Conservation (phyloP, 1,284 basidiomycete genomes). For the Sporisorium exsertum region DNA sequence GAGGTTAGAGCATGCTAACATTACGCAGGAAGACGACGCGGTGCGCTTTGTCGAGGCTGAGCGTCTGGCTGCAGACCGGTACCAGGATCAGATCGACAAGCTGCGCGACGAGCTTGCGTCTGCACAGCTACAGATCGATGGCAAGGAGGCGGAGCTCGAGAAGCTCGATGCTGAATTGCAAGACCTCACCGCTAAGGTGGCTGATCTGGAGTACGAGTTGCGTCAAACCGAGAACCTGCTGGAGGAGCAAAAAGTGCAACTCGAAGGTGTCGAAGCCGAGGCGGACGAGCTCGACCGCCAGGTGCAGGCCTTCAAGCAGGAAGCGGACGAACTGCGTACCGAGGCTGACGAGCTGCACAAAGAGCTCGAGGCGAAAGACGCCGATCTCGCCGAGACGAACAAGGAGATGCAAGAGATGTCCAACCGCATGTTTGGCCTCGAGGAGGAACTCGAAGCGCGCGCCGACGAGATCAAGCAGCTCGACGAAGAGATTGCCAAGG, state of each 20-base stretch:
- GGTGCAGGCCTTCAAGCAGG: slow-evolving; percentile 51
- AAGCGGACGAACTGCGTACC: slow-evolving; percentile 62
- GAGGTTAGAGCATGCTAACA: slow-evolving; percentile 52
- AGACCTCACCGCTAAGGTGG: slow-evolving; percentile 46
- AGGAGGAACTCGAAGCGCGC: slow-evolving; percentile 52
- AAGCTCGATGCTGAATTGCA: slow-evolving; percentile 55
- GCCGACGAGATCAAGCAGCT: slow-evolving; percentile 72
- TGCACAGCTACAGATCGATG: slow-evolving; percentile 60
- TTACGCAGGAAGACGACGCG: slow-evolving; percentile 52
- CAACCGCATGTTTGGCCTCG: slow-evolving; percentile 48
- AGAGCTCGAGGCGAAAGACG: slow-evolving; percentile 57
- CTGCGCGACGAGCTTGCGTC: slow-evolving; percentile 61
- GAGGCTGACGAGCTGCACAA: slow-evolving; percentile 51
- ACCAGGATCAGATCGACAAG: slow-evolving; percentile 53
- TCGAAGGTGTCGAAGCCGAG: slow-evolving; percentile 67
- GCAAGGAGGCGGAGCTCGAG: slow-evolving; percentile 62
- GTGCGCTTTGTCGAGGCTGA: slow-evolving; percentile 40
- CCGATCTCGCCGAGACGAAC: slow-evolving; percentile 71
- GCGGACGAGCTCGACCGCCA: slow-evolving; percentile 52
- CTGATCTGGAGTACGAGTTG: slow-evolving; percentile 60
- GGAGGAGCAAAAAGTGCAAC: slow-evolving; percentile 71
- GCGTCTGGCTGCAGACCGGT: slow-evolving; percentile 45
- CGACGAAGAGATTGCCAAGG: slow-evolving; percentile 75
- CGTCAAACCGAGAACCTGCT: slow-evolving; percentile 43
- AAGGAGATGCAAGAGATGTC: slow-evolving; percentile 74